Percentiles rank a stretch among this genome's conserved stretches.
Conservation (phyloP, 1,284 basidiomycete species). For the Peniophora sp. region DNA sequence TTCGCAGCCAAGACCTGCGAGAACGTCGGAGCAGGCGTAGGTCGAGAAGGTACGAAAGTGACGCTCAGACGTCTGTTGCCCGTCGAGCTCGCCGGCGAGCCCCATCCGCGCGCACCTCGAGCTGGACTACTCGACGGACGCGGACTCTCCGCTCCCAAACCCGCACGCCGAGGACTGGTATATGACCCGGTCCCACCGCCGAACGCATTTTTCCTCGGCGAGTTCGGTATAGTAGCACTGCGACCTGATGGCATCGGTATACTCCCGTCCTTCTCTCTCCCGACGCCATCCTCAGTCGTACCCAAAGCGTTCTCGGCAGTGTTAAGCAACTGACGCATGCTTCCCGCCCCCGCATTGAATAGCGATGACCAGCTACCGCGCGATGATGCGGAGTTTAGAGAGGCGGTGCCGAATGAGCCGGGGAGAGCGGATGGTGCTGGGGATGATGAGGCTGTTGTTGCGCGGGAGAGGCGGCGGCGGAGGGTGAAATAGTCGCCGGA, state of each 20-base stretch:
- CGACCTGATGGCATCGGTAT: too few relatives aligned
- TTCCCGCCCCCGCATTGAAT: slow-evolving; percentile 43
- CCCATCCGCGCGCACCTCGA: not conserved
- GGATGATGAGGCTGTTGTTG: slow-evolving; percentile 16
- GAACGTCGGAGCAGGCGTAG: slow-evolving; percentile 29
- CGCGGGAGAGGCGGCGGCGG: slow-evolving; percentile 8
- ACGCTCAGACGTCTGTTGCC: slow-evolving; percentile 17
- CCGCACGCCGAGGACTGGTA: not conserved
- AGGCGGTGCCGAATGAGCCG: slow-evolving; percentile 14
- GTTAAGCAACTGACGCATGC: slow-evolving; percentile 57
- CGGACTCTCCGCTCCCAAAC: not conserved
- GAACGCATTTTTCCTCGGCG: too few relatives aligned
- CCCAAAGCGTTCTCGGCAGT: slow-evolving; percentile 13
- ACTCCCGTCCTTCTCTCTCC: too few relatives aligned
- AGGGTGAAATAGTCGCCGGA: slow-evolving; percentile 7
- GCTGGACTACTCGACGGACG: not conserved
- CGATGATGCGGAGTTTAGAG: slow-evolving; percentile 45
- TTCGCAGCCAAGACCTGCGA: slow-evolving; percentile 24
- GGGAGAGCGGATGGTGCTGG: slow-evolving; percentile 28
- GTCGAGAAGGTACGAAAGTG: slow-evolving; percentile 33
- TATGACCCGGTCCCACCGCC: too few relatives aligned
- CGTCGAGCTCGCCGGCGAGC: not conserved
- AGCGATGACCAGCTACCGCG: slow-evolving; percentile 71
- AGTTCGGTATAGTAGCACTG: too few relatives aligned
- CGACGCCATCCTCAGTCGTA: not conserved